Evolutionary conservation across 306 rosid species (phyloP).

Genomic region (Rosa lucieae): DNA sequence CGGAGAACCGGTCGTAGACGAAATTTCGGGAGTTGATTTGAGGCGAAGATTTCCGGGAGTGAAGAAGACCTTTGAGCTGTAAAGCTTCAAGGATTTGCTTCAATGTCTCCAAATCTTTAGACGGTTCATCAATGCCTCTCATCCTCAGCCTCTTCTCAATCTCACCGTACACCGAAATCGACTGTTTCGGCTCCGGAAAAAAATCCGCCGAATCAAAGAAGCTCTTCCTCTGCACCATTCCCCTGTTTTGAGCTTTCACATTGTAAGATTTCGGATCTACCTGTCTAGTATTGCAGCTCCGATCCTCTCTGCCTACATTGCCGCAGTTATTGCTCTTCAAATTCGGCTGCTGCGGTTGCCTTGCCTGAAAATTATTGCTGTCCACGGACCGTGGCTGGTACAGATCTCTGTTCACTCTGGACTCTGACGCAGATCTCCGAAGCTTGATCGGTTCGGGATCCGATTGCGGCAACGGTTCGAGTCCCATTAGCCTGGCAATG

Average conservation of each 20-base stretch:
- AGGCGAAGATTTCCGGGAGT: constrained; percentile 40
- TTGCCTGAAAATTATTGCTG: constrained; percentile 40
- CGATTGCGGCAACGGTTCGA: constrained; percentile 56
- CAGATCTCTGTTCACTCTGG: constrained; percentile 73
- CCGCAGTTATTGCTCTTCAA: constrained; percentile 14
- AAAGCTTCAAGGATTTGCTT: constrained; percentile 80
- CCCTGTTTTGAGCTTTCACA: constrained; percentile 38
- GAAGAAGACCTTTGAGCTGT: constrained; percentile 91
- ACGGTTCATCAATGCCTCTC: constrained; percentile 77
- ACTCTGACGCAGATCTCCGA: constrained; percentile 89
- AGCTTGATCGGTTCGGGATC: constrained; percentile 60
- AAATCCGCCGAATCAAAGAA: constrained; percentile 79
- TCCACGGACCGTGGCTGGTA: constrained; percentile 57
- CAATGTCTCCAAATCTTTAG: constrained; percentile 67
- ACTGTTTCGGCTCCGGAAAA: constrained; percentile 78
- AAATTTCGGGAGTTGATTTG: constrained; percentile 40
- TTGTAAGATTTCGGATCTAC: constrained; percentile 40
- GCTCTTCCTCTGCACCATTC: constrained; percentile 68
- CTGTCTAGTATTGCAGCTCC: constrained; percentile 30
- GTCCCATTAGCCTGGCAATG: constrained; percentile 88
- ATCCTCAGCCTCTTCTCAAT: constrained; percentile 67
- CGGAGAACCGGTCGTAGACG: constrained; percentile 36
- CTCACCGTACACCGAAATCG: constrained; percentile 52
- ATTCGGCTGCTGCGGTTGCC: constrained; percentile 36
- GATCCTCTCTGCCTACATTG: constrained; percentile 34